Conservation (phyloP, 2,329 filamentous ascomycete genomes). For the Tolypocladium sp. region DNA sequence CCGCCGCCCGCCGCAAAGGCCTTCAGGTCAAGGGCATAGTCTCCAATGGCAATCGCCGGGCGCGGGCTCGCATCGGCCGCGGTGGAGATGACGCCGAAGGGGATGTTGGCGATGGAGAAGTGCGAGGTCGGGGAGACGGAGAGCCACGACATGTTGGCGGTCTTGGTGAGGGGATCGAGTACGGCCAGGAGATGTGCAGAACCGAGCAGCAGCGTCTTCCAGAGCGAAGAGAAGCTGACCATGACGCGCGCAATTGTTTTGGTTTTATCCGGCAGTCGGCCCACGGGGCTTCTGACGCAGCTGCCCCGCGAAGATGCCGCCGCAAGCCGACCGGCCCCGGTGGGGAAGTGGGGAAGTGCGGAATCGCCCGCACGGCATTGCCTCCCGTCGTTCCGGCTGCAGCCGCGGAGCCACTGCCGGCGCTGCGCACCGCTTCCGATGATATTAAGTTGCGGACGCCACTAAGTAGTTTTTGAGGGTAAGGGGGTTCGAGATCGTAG, state of each 20-base stretch:
- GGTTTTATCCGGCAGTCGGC: not conserved
- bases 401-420: not conserved
- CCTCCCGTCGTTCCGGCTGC: not conserved
- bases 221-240: not conserved
- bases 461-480: not conserved
- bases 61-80: conserved; percentile 44
- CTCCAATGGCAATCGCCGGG: conserved; percentile 63
- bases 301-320: conserved; percentile 1
- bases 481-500: not conserved
- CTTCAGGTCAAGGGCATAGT: conserved; percentile 60
- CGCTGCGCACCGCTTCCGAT: too few species aligned
- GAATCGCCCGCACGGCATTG: not conserved
- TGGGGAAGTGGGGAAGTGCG: not conserved
- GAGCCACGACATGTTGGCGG: conserved; percentile 15
- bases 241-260: not conserved
- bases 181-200: not conserved
- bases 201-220: not conserved
- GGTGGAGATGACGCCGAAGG: conserved; percentile 73
- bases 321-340: not conserved
- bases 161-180: not conserved
- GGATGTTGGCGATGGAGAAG: conserved; percentile 74
- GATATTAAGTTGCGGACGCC: not conserved
- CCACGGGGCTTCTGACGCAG: not conserved
- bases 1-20: conserved; percentile 42
- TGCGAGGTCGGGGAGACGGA: conserved; percentile 13